Percentiles rank a stretch among this genome's conserved stretches.
These are phyloP conservation scores for Mitragyna speciosa DNA, from an alignment of 257 asterid genomes.

Conservation along the genomic window DNA sequence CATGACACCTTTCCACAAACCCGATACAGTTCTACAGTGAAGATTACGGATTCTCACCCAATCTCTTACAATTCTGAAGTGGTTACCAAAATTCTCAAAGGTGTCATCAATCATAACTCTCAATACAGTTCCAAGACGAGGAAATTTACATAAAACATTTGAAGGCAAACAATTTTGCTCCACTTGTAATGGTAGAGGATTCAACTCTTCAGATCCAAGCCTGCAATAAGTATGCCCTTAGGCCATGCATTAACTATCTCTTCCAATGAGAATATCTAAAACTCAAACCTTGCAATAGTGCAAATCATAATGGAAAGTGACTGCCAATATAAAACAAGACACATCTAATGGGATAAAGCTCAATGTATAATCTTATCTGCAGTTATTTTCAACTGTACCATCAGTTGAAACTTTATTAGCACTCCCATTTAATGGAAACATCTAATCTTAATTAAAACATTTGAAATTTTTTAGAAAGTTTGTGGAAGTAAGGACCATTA, in stretches of 20 bases:
- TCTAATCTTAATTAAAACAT: not conserved
- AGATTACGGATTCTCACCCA: slow-evolving; percentile 30
- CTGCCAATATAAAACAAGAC: not conserved
- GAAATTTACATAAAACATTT: slow-evolving; percentile 4
- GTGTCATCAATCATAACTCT: slow-evolving; percentile 12
- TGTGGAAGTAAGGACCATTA: not conserved
- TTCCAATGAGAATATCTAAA: not conserved
- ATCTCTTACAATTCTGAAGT: slow-evolving; percentile 17
- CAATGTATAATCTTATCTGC: not conserved
- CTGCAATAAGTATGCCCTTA: not conserved
- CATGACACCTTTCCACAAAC: slow-evolving; percentile 25
- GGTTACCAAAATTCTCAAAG: slow-evolving; percentile 17
- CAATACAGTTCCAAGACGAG: slow-evolving; percentile 15
- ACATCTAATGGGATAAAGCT: not conserved
- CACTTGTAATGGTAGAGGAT: not conserved
- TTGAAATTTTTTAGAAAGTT: not conserved
- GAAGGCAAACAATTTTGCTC: slow-evolving; percentile 6
- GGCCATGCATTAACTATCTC: not conserved
- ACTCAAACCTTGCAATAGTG: not conserved
- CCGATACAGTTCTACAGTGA: slow-evolving; percentile 14
- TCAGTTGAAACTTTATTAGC: not conserved
- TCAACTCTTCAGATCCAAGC: slow-evolving; percentile 6
- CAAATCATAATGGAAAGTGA: not conserved
- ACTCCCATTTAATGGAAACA: not conserved
- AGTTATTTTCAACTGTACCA: not conserved